phyloP scores from a whole-genome alignment of 331 rosid genomes.

The Cydonia oblonga region DNA sequence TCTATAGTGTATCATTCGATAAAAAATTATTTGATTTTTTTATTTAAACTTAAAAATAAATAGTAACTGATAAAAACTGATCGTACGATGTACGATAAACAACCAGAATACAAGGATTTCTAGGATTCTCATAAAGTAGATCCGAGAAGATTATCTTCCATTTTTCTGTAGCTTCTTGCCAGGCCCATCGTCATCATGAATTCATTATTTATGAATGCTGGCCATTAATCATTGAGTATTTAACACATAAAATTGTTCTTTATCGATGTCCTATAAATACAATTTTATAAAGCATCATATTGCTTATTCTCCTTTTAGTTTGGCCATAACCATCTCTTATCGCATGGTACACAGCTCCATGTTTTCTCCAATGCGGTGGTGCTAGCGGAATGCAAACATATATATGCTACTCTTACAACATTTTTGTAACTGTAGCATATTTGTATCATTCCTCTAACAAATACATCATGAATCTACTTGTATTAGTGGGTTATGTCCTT shows the following conservation, averaged over 20 bases:
- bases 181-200: background rate
- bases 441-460: background rate
- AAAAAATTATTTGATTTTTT: too few relatives aligned
- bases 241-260: background rate
- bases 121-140: fast-evolving
- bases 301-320: background rate
- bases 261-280: background rate
- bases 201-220: background rate
- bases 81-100: fast-evolving
- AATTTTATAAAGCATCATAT: background rate
- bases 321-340: background rate
- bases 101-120: fast-evolving
- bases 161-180: background rate
- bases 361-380: background rate
- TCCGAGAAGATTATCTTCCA: too few relatives aligned
- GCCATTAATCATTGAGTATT: background rate
- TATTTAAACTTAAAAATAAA: too few relatives aligned
- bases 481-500: too few relatives aligned
- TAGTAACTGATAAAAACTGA: fast-evolving
- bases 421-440: too few relatives aligned
- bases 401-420: background rate
- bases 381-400: background rate
- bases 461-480: too few relatives aligned
- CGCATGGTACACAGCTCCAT: too few relatives aligned
- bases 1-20: fast-evolving